Evolutionary conservation across 768 basidiomycete species (phyloP), one percentile per base, ranked within the genome.

Genomic region (Roridomyces roridus): DNA sequence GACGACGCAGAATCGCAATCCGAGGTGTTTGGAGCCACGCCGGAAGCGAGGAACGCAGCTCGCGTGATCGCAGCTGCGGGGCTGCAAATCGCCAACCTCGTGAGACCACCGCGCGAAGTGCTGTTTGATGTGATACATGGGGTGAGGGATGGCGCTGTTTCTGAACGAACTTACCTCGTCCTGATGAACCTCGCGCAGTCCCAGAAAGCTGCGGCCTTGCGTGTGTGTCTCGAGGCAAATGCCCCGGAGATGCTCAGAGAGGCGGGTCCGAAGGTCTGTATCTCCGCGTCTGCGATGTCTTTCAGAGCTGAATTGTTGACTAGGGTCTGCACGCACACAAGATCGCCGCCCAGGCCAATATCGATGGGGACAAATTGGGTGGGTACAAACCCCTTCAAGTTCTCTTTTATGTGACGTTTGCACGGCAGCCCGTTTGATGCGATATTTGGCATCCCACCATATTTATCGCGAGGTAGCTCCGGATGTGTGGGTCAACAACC

Each of bases 211-310:
- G 53, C 67, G 3, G 66, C 67, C 2, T 60, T 75, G 4, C 62
- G 72, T 4, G 67, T 67, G 2, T 68, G 62, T n/a, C 49, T 73
- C 21, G 68, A 74, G 39, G 64, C 68, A 4, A 65, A 72, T 48
- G 72, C 72, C 18, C 65, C 65, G 2, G 74, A 76, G 48, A 73
- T 76, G n/a, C 57, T 77, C n/a, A 68, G 72, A 1, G 73, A 72
- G 45, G 73, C 70, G 9, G 76, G 76, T 5, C 64, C 65, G 4
- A 23, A 68, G 53, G 71, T 70, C 12, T 11, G 31, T 23, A n/a
- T n/a, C n/a, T n/a, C n/a, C n/a, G n/a, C n/a, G n/a, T n/a, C n/a
- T n/a, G n/a, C n/a, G n/a, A n/a, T n/a, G n/a, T n/a, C n/a, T n/a
- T n/a, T n/a, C n/a, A n/a, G n/a, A n/a, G n/a, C n/a, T n/a, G n/a